These are phyloP conservation scores for Ocimum tenuiflorum DNA, from an alignment of 257 asterid species.

Conservation along the genomic window DNA sequence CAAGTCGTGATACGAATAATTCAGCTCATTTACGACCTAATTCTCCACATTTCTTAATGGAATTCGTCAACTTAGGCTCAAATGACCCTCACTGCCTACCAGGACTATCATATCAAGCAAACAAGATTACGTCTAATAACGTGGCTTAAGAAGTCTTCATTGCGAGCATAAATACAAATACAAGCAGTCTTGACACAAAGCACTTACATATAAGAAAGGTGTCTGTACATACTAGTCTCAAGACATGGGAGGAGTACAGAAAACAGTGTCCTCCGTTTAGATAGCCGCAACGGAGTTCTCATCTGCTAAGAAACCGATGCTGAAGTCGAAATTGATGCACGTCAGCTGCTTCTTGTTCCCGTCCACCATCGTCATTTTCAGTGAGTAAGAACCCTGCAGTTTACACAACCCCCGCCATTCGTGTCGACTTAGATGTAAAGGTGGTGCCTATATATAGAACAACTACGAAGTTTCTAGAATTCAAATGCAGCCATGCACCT, in stretches of 20 bases:
- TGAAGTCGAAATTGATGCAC: constrained; percentile 66
- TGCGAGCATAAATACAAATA: background rate
- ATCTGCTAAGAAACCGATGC: constrained; percentile 44
- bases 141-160: background rate
- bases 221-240: constrained; percentile 18
- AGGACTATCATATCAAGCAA: too few species aligned
- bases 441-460: background rate
- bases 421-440: background rate
- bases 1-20: too few species aligned
- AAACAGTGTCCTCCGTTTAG: constrained; percentile 13
- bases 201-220: background rate
- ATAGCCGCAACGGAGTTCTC: constrained; percentile 37
- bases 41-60: too few species aligned
- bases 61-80: too few species aligned
- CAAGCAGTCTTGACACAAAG: background rate
- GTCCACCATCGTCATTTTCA: constrained; percentile 54
- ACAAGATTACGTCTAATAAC: background rate
- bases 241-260: background rate
- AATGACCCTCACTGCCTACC: too few species aligned
- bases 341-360: constrained; percentile 40
- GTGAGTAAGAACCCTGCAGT: constrained; percentile 63
- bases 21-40: too few species aligned
- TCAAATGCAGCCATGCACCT: too few species aligned
- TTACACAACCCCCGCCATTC: background rate
- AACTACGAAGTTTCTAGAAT: background rate